These are phyloP conservation scores for Flaveria linearis DNA, from an alignment of 129 eudicot genomes.

Conservation along the genomic window DNA sequence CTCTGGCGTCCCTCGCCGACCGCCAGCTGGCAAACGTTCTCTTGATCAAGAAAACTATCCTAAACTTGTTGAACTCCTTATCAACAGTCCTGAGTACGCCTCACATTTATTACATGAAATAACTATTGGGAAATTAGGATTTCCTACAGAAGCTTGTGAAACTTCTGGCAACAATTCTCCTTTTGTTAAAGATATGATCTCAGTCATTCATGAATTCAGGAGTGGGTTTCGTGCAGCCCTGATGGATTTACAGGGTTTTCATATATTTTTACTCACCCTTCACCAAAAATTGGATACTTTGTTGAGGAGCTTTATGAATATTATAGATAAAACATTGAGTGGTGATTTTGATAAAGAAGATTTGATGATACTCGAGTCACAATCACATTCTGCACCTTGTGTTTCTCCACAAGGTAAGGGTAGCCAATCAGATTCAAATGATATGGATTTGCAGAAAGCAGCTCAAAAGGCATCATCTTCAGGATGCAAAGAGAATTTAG, in stretches of 20 bases:
- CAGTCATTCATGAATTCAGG: constrained; percentile 67
- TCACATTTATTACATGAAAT: constrained; percentile 71
- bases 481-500: constrained; percentile 60
- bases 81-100: constrained; percentile 83
- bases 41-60: constrained; percentile 87
- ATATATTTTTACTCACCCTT: constrained; percentile 82
- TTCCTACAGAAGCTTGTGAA: constrained; percentile 49
- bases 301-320: constrained; percentile 57
- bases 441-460: constrained; percentile 48
- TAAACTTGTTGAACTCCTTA: constrained; percentile 83
- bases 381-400: constrained; percentile 45
- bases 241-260: constrained; percentile 93
- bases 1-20: constrained; percentile 95
- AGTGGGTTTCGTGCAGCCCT: constrained; percentile 87
- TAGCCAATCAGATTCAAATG: constrained; percentile 47
- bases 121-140: constrained; percentile 74
- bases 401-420: constrained; percentile 58
- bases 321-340: constrained; percentile 46
- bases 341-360: constrained; percentile 77
- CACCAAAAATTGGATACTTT: constrained; percentile 79
- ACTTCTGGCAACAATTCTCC: constrained; percentile 30
- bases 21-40: constrained; percentile 93
- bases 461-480: constrained; percentile 43
- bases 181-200: constrained; percentile 46
- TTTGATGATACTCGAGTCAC: constrained; percentile 56